Base-by-base conservation (phyloP, 106 monocot genomes). In the Dioscorea zingiberensis region DNA sequence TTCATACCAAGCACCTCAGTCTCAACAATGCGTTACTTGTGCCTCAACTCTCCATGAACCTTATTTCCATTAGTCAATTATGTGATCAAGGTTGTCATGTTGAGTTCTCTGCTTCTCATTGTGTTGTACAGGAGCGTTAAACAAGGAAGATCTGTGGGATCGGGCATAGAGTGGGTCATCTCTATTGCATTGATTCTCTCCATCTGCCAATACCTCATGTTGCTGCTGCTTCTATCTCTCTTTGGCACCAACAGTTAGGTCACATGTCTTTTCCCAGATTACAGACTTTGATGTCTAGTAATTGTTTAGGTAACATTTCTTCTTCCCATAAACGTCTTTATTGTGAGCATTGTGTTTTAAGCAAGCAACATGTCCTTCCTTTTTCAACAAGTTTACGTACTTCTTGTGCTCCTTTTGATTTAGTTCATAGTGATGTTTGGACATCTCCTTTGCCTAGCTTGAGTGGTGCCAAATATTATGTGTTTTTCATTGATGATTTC, bases 111-210 rank as follows among this genome's bases (percentile, higher is more conserved):
- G 23, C 48, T 19, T 26, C 24, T 65, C 16, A 48, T 49, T 65
- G 26, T 65, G 15, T 49, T 49, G 48, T 65, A 15, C 65, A 65
- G 48, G 65, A 65, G 3, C 24, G 32, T 13, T 65, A 16, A 48
- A 65, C 26, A n/a, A 48, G 65, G 48, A 65, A 65, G 29, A 47
- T 48, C 47, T 24, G 25, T 65, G 65, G 48, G 65, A 65, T 25
- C 9, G 24, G 23, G 12, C 23, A 26, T 49, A 65, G 49, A 65
- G 48, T 25, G 47, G 65, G 65, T 27, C 15, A 24, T 14, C 25
- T 48, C 2, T 25, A 25, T 17, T 13, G 11, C 7, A 14, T 65
- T 3, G 26, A 65, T 15, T 13, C 47, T 25, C 65, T 65, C 30
- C 65, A 65, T 25, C 14, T 27, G 3, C 47, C 47, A 25, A 15